These are phyloP conservation scores for Penicillium diatomitis DNA, from an alignment of 495 filamentous ascomycete genomes.

Conservation along the genomic window DNA sequence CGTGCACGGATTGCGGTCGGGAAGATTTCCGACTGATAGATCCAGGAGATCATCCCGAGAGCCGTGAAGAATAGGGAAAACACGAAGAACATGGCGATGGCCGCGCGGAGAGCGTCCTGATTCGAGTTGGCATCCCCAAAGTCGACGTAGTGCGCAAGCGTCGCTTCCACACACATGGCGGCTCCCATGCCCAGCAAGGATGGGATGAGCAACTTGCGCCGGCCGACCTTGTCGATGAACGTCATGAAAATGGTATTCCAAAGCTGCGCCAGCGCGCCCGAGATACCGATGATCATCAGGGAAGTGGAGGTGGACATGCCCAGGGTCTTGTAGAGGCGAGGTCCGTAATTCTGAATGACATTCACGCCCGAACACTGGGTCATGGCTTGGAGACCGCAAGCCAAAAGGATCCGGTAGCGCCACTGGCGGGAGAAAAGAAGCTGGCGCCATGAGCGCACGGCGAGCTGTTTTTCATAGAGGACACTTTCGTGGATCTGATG, in stretches of 20 bases:
- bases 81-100: constrained; percentile 49
- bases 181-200: constrained; percentile 45
- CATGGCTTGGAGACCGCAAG: constrained; percentile 44
- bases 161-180: constrained; percentile 40
- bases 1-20: constrained; percentile 45
- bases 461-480: constrained; percentile 24
- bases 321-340: constrained; percentile 40
- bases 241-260: constrained; percentile 43
- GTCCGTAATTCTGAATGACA: constrained; percentile 45
- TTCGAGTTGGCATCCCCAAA: constrained; percentile 19
- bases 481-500: constrained; percentile 37
- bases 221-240: constrained; percentile 43
- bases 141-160: constrained; percentile 27
- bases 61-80: constrained; percentile 48
- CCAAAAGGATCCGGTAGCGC: constrained; percentile 41
- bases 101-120: constrained; percentile 37
- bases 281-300: constrained; percentile 45
- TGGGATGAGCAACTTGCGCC: constrained; percentile 43
- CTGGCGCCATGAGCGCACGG: constrained; percentile 32
- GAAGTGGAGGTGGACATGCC: constrained; percentile 35
- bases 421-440: constrained; percentile 34
- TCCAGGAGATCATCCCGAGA: constrained; percentile 46
- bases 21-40: constrained; percentile 50
- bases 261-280: constrained; percentile 38
- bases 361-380: constrained; percentile 45